Percentiles rank a stretch among this genome's conserved stretches.
Evolutionary conservation across 139 green algal genomes (phyloP).

Genomic region (Edaphochlamys debaryana): DNA sequence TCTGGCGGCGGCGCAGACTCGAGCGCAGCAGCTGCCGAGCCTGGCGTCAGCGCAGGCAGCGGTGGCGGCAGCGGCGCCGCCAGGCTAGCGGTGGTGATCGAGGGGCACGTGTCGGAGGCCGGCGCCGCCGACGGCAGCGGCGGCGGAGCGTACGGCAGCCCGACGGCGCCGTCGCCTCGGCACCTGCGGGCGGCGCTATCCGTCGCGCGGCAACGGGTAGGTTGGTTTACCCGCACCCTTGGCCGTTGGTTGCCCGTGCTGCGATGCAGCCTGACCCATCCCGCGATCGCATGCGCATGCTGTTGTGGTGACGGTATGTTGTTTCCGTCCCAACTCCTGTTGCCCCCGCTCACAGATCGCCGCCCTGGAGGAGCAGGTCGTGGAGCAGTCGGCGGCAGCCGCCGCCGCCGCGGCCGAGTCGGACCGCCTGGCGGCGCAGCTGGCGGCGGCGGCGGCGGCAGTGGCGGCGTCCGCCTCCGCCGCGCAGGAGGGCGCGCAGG

Average conservation of each 20-base stretch:
- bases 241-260: neutral
- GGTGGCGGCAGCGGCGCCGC: too few relatives aligned
- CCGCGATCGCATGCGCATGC: neutral
- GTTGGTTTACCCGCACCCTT: neutral
- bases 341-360: neutral
- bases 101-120: too few relatives aligned
- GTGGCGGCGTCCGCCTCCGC: neutral
- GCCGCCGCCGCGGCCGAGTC: neutral
- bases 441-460: neutral
- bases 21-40: neutral
- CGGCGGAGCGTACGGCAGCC: too few relatives aligned
- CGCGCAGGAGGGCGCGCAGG: neutral
- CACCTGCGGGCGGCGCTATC: neutral
- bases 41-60: neutral
- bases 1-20: neutral
- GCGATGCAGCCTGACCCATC: neutral
- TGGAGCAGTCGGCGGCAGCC: neutral
- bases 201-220: neutral
- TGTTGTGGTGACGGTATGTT: too few relatives aligned
- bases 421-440: neutral
- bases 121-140: too few relatives aligned
- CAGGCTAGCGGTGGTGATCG: too few relatives aligned
- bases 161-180: neutral
- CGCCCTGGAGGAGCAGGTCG: neutral
- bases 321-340: too few relatives aligned